phyloP scores from a whole-genome alignment of 345 rosid genomes.

The Punica granatum region DNA sequence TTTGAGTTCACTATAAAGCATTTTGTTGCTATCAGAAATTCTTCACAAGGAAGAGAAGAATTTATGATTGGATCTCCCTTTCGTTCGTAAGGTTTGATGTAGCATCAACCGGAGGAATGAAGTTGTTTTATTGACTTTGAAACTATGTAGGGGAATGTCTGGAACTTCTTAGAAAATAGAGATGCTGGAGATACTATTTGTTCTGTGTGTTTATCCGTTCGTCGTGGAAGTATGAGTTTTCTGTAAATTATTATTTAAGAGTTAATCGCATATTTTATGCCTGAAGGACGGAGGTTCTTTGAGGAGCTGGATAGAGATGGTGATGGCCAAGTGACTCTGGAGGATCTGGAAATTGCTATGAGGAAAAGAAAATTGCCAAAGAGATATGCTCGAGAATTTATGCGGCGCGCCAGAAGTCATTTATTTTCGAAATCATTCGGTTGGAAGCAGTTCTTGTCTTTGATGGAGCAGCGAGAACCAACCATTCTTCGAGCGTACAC shows the following conservation, averaged over 20 bases:
- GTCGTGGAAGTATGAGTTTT: neutral
- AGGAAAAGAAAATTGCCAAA: conserved; percentile 80
- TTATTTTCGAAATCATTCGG: conserved; percentile 90
- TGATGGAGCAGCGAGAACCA: conserved; percentile 98
- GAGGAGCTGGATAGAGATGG: conserved; percentile 97
- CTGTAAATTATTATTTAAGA: neutral
- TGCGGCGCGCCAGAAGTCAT: conserved; percentile 79
- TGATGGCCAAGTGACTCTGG: conserved; percentile 89
- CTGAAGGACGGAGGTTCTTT: conserved; percentile 85
- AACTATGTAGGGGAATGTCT: neutral
- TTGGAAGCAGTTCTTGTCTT: conserved; percentile 93
- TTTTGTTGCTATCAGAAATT: too few species aligned
- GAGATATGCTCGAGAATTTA: conserved; percentile 81
- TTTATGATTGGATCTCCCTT: too few species aligned
- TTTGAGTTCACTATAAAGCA: too few species aligned
- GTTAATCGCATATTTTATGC: conserved; percentile 6
- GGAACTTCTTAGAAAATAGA: neutral
- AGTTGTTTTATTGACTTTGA: too few species aligned
- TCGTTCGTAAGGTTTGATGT: too few species aligned
- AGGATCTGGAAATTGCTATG: conserved; percentile 95
- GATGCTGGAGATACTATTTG: neutral
- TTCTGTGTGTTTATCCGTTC: neutral
- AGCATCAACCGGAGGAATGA: too few species aligned
- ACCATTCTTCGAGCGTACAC: conserved; percentile 97
- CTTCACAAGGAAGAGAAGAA: too few species aligned